Conservation (phyloP, 164 flowering plant species). For the Sedum album region DNA sequence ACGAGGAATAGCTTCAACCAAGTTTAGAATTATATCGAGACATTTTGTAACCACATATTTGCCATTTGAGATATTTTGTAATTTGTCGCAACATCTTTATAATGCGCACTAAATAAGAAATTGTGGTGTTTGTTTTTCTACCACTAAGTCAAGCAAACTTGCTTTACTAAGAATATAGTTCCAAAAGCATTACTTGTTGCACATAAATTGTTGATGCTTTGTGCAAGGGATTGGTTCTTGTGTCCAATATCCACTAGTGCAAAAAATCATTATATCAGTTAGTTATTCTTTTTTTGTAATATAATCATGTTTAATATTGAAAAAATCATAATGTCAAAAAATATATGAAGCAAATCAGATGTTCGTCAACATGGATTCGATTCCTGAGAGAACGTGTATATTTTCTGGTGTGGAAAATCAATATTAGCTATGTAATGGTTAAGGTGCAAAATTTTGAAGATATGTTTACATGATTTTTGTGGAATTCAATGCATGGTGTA, state of each 20-base stretch:
- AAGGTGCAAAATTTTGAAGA: too few species aligned
- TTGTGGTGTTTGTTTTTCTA: background rate
- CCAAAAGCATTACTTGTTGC: constrained; percentile 1
- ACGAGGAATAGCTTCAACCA: background rate
- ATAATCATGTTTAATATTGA: too few species aligned
- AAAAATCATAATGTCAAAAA: too few species aligned
- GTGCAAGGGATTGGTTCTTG: background rate
- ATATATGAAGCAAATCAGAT: too few species aligned
- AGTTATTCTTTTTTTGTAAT: too few species aligned
- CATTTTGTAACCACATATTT: background rate
- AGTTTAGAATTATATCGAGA: background rate
- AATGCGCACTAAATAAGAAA: constrained; percentile 1
- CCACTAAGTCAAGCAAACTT: background rate
- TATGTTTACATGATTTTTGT: background rate
- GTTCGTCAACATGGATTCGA: too few species aligned
- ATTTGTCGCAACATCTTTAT: background rate
- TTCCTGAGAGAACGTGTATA: too few species aligned
- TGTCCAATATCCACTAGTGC: too few species aligned
- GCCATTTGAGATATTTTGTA: background rate
- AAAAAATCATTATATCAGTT: too few species aligned
- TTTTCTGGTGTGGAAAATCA: too few species aligned
- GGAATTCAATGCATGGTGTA: background rate
- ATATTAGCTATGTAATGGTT: too few species aligned
- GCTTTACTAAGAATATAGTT: background rate
- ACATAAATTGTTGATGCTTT: background rate